These are phyloP conservation scores for Trypanosomatidae sp. DNA, from an alignment of 208 protist genomes.

Conservation along the genomic window DNA sequence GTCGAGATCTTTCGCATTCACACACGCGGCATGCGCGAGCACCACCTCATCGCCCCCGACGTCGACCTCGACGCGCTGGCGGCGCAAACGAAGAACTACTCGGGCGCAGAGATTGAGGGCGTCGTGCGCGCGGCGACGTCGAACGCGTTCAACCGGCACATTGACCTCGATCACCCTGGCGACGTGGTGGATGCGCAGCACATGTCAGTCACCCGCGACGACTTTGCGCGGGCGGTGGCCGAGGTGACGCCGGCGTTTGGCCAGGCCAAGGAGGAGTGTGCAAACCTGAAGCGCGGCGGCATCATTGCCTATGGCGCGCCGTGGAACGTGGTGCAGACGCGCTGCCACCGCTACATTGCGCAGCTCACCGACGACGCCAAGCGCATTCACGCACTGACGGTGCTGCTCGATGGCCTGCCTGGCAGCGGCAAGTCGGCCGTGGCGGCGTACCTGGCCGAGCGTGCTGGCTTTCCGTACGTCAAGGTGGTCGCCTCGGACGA, in stretches of 20 bases:
- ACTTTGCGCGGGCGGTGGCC: constrained; percentile 64
- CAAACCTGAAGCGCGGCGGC: constrained; percentile 74
- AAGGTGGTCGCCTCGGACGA: constrained; percentile 93
- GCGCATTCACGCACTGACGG: constrained; percentile 84
- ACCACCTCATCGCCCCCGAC: constrained; percentile 78
- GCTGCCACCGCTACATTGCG: constrained; percentile 54
- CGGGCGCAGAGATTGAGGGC: constrained; percentile 93
- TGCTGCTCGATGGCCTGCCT: constrained; percentile 88
- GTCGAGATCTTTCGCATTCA: constrained; percentile 99
- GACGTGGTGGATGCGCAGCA: constrained; percentile 37
- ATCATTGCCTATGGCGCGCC: constrained; percentile 89
- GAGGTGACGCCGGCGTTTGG: constrained; percentile 97
- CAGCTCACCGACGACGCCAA: constrained; percentile 69
- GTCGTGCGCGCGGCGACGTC: constrained; percentile 81
- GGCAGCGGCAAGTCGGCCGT: constrained; percentile 95
- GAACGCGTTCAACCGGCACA: constrained; percentile 85
- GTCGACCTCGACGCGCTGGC: constrained; percentile 93
- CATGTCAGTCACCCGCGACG: constrained; percentile 43
- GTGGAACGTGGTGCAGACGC: constrained; percentile 55
- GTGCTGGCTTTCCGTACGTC: constrained; percentile 92
- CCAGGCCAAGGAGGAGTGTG: constrained; percentile 85
- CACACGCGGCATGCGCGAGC: constrained; percentile 90
- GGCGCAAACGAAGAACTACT: constrained; percentile 96
- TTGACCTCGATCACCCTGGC: constrained; percentile 68
- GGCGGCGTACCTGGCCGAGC: constrained; percentile 84